These are phyloP conservation scores for Coemansia sp. DNA, from an alignment of 192 early-diverging fungal species.

Conservation along the genomic window DNA sequence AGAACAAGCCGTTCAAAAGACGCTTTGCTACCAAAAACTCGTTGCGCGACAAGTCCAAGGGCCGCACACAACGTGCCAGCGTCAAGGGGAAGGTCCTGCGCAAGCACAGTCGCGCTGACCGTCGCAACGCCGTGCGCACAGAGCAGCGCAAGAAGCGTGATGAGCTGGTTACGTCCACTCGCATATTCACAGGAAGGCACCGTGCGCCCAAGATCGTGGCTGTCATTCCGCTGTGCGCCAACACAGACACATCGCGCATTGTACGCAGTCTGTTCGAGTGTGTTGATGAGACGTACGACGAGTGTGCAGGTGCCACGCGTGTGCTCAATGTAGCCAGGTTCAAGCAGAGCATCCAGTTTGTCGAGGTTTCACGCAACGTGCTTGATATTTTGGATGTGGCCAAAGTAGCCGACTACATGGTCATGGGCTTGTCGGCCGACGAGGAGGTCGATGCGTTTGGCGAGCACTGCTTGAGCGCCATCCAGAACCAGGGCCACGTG, in stretches of 20 bases:
- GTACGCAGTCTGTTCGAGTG: conserved; percentile 54
- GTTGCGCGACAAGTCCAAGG: conserved; percentile 80
- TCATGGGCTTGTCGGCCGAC: conserved; percentile 84
- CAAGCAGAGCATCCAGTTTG: conserved; percentile 86
- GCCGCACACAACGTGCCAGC: conserved; percentile 64
- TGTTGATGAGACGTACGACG: conserved; percentile 56
- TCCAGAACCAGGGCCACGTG: conserved; percentile 87
- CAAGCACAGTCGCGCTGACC: conserved; percentile 67
- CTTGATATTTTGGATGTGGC: conserved; percentile 84
- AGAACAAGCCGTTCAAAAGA: conserved; percentile 97
- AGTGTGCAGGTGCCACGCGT: neutral
- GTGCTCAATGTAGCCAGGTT: conserved; percentile 71
- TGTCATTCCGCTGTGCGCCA: conserved; percentile 84
- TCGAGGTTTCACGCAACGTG: conserved; percentile 75
- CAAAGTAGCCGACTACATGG: conserved; percentile 88
- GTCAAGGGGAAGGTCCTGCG: conserved; percentile 60
- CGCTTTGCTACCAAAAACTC: conserved; percentile 82
- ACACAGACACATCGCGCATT: conserved; percentile 58
- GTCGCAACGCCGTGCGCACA: conserved; percentile 77
- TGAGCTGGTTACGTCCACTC: conserved; percentile 64
- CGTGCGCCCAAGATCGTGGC: conserved; percentile 90
- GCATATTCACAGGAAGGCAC: conserved; percentile 80
- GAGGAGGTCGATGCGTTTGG: conserved; percentile 95
- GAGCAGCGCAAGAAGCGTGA: conserved; percentile 82
- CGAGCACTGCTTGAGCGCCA: conserved; percentile 73